Evolutionary conservation across 345 rosid genomes (phyloP).

Genomic region (Firmiana major): DNA sequence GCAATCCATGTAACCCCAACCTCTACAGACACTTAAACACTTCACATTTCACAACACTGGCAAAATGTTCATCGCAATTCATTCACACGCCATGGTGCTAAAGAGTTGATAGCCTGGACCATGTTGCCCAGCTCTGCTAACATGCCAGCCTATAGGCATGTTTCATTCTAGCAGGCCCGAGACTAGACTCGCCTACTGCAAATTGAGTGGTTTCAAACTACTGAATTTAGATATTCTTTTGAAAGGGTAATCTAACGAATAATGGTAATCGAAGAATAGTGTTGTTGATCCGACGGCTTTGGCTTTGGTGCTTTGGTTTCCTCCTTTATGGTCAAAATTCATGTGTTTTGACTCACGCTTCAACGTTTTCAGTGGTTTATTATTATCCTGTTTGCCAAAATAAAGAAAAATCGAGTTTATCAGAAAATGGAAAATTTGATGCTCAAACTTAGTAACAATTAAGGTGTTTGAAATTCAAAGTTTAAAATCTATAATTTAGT

Average conservation of each 20-base stretch:
- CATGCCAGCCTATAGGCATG: background rate
- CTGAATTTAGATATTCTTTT: background rate
- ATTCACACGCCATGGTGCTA: background rate
- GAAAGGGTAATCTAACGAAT: background rate
- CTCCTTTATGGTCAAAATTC: too few relatives aligned
- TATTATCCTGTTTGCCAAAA: too few relatives aligned
- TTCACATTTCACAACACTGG: background rate
- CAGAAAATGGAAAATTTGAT: too few relatives aligned
- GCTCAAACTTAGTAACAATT: too few relatives aligned
- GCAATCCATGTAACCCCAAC: conserved; percentile 21
- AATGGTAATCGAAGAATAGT: background rate
- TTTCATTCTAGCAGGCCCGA: background rate
- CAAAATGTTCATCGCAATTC: background rate
- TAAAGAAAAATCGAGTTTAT: too few relatives aligned
- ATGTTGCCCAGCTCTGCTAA: background rate
- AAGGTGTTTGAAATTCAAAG: too few relatives aligned
- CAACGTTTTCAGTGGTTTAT: too few relatives aligned
- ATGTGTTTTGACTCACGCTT: too few relatives aligned
- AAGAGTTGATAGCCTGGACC: background rate
- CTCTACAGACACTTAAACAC: background rate
- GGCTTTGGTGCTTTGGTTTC: background rate
- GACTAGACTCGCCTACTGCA: background rate
- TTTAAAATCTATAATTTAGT: too few relatives aligned
- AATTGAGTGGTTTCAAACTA: too few relatives aligned
- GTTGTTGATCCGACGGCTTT: too few relatives aligned